Conservation (phyloP, 2,329 filamentous ascomycete species). For the Teratosphaeria viscida region DNA sequence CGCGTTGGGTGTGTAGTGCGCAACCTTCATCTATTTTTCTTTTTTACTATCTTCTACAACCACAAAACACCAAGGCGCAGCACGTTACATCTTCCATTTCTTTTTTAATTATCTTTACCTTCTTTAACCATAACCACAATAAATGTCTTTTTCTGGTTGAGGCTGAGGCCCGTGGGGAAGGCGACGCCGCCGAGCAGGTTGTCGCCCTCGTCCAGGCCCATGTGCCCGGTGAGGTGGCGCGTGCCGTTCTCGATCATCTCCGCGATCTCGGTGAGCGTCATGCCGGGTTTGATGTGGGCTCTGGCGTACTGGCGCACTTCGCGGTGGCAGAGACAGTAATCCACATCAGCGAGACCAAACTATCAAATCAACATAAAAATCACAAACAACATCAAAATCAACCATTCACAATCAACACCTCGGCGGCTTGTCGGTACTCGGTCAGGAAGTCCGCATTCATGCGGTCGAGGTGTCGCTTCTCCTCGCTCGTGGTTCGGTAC, state of each 20-base stretch:
- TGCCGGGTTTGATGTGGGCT: slow-evolving; percentile 40
- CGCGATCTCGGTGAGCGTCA: slow-evolving; percentile 40
- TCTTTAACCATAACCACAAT: too few species aligned
- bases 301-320: slow-evolving; percentile 44
- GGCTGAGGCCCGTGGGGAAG: slow-evolving; percentile 45
- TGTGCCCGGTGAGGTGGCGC: slow-evolving; percentile 39
- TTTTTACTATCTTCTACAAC: too few species aligned
- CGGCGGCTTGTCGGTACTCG: slow-evolving; percentile 47
- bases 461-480: slow-evolving; percentile 34
- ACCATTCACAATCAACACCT: too few species aligned
- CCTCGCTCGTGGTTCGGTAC: slow-evolving; percentile 37
- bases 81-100: too few species aligned
- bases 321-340: too few species aligned
- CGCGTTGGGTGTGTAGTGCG: slow-evolving; percentile 48
- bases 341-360: too few species aligned
- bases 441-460: slow-evolving; percentile 40
- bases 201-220: slow-evolving; percentile 43
- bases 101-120: too few species aligned
- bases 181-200: slow-evolving; percentile 42
- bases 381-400: too few species aligned
- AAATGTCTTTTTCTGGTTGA: too few species aligned
- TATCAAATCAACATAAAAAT: too few species aligned
- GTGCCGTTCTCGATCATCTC: slow-evolving; percentile 46
- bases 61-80: too few species aligned
- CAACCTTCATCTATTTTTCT: too few species aligned